Conservation (phyloP, 495 filamentous ascomycete species). For the Podospora pseudoanserina region DNA sequence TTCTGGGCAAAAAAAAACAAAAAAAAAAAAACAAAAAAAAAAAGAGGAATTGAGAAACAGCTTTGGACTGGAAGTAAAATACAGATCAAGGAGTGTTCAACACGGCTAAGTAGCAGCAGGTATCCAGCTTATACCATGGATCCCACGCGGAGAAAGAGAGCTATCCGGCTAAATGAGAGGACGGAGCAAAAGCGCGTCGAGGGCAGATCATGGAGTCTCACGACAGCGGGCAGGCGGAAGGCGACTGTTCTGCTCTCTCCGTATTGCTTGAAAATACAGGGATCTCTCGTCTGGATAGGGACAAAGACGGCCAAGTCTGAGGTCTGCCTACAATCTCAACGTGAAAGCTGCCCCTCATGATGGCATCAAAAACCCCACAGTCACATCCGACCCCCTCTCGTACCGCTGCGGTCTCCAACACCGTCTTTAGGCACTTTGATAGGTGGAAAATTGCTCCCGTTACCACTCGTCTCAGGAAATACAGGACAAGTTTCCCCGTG, state of each 20-base stretch:
- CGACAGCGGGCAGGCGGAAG: constrained; percentile 1
- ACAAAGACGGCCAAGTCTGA: not conserved
- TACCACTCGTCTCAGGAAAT: not conserved
- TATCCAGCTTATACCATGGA: not conserved
- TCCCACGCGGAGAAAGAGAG: not conserved
- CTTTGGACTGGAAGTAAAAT: not conserved
- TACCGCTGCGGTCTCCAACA: not conserved
- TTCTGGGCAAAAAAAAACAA: not conserved
- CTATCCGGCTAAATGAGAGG: constrained; percentile 8
- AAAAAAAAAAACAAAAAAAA: not conserved
- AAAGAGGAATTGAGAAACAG: not conserved
- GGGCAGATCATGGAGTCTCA: constrained; percentile 10
- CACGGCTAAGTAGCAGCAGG: not conserved
- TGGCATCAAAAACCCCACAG: not conserved
- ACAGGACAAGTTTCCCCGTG: constrained; percentile 2
- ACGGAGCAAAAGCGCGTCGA: not conserved
- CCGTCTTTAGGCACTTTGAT: constrained; percentile 6
- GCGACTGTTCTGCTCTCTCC: not conserved
- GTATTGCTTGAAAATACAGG: not conserved
- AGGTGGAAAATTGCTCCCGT: constrained; percentile 20
- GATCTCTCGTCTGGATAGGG: not conserved
- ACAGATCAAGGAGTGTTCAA: not conserved
- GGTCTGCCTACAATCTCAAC: not conserved
- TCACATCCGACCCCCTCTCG: not conserved
- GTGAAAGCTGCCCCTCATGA: not conserved